These are phyloP conservation scores for Uronychia binucleata DNA, from an alignment of 73 alveolate genomes.

Conservation along the genomic window DNA sequence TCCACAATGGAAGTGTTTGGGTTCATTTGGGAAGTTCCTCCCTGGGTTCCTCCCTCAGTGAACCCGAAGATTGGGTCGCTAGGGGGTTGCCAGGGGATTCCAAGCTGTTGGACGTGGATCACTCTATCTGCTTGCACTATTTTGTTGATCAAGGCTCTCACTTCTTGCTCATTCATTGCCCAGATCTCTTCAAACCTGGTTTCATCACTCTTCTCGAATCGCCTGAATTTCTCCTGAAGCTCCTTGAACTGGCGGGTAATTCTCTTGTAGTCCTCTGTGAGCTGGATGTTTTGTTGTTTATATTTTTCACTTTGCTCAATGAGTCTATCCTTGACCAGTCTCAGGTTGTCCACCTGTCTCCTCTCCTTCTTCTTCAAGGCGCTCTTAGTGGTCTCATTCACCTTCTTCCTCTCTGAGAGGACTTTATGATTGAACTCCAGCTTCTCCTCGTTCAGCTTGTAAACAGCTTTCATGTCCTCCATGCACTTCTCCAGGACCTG, in stretches of 20 bases:
- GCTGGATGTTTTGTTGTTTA: slow-evolving; percentile 71
- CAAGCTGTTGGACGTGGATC: slow-evolving; percentile 84
- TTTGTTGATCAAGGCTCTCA: slow-evolving; percentile 74
- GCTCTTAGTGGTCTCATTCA: slow-evolving; percentile 60
- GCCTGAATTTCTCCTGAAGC: slow-evolving; percentile 74
- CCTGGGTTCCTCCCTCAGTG: slow-evolving; percentile 33
- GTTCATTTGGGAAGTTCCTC: slow-evolving; percentile 70
- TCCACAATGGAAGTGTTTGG: slow-evolving; percentile 59
- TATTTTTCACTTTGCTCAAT: slow-evolving; percentile 55
- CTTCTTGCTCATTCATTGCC: slow-evolving; percentile 90
- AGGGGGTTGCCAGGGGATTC: slow-evolving; percentile 88
- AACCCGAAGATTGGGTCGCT: slow-evolving; percentile 64
- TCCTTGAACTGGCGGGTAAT: slow-evolving; percentile 84
- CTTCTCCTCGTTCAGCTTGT: slow-evolving; percentile 78
- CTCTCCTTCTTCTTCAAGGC: slow-evolving; percentile 65
- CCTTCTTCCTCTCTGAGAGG: slow-evolving; percentile 74
- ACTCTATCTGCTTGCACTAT: slow-evolving; percentile 86
- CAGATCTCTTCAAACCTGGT: slow-evolving; percentile 82
- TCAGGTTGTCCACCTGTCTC: slow-evolving; percentile 65
- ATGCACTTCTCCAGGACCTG: slow-evolving; percentile 76
- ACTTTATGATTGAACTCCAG: slow-evolving; percentile 81
- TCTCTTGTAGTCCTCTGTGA: slow-evolving; percentile 80
- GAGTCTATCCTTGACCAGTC: slow-evolving; percentile 66
- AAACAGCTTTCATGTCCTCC: slow-evolving; percentile 92
- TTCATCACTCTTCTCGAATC: slow-evolving; percentile 81